These are phyloP conservation scores for Apiotrichum montevideense DNA, from an alignment of 1,284 basidiomycete genomes.

Conservation along the genomic window DNA sequence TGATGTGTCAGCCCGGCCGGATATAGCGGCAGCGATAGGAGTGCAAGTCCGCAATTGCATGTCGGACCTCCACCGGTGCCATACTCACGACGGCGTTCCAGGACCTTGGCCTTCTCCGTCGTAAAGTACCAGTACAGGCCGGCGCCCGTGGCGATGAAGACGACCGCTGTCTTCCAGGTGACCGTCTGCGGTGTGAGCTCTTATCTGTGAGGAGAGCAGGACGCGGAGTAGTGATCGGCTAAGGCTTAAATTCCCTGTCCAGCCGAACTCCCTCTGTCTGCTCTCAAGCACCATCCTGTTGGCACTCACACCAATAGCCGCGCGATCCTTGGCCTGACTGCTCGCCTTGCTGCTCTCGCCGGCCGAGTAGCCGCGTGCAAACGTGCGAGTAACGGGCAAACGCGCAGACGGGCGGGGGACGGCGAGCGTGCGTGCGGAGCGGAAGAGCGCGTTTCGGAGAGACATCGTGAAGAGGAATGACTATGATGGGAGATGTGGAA, in stretches of 20 bases:
- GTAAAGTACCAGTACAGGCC: slow-evolving; percentile 86
- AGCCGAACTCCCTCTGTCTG: no score
- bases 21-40: no score
- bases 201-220: no score
- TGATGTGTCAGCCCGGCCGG: slow-evolving; percentile 32
- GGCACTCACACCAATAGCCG: slow-evolving; percentile 22
- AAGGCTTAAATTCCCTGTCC: no score
- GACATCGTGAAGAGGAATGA: background rate
- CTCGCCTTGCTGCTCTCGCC: slow-evolving; percentile 3
- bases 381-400: background rate
- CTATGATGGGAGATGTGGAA: background rate
- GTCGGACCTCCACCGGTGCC: background rate
- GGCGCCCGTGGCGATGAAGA: slow-evolving; percentile 75
- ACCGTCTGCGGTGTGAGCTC: slow-evolving; percentile 59
- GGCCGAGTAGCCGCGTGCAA: background rate
- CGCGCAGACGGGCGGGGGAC: background rate
- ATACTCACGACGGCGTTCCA: slow-evolving; percentile 61
- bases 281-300: no score
- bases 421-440: background rate
- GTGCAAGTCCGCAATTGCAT: background rate
- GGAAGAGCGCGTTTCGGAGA: background rate
- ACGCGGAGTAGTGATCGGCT: no score
- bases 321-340: slow-evolving; percentile 15
- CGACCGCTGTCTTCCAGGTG: slow-evolving; percentile 70
- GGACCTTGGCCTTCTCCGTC: slow-evolving; percentile 73